Base-by-base conservation (phyloP, 2,329 filamentous ascomycete genomes). In the Talaromyces sp. region DNA sequence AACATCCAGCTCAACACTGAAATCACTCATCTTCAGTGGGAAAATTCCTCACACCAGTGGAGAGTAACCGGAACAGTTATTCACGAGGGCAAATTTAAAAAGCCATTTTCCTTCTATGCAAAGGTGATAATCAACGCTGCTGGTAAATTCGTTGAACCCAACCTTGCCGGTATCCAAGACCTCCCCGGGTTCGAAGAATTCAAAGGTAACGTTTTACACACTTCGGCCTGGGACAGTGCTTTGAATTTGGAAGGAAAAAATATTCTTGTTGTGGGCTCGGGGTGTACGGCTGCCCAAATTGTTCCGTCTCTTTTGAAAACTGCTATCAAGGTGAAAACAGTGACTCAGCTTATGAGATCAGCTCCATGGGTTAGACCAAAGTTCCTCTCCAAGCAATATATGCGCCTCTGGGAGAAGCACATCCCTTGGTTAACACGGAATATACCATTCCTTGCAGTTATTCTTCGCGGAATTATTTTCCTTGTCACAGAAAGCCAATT, bases 1-100 rank as follows among this genome's bases (percentile, higher is more conserved):
- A 86, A 85, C 64, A 81, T 86, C 50, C 80, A 85, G 62, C 73
- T 83, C 58, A 82, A 85, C 63, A 85, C 82, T 1, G 82, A 85
- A 53, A 80, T 86, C 17, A 77, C 76, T 59, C 71, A 78, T 55
- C 75, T 81, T 56, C 73, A 70, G 55, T 85, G 83, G 82, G 69
- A 84, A 4, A 79, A 83, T 52, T 72, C 78, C 19, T 81, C 81
- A 59, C 70, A 81, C 58, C 68, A 83, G 49, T 86, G 84, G 84
- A 80, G 84, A 65, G 75, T 85, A 14, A 79, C 73, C 3, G 68
- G 86, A 11, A 75, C 78, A 31, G 77, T 83, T 62, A 71, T 85
- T 74, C 77, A 57, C 79, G 78, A 21, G 83, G 86, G 65, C 77
- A 75, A 17, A 76, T 85, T 27, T 75, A 79, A 54, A 50, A 14